These are phyloP conservation scores for Aspergillus conjunctus DNA, from an alignment of 495 filamentous ascomycete species.

Conservation along the genomic window DNA sequence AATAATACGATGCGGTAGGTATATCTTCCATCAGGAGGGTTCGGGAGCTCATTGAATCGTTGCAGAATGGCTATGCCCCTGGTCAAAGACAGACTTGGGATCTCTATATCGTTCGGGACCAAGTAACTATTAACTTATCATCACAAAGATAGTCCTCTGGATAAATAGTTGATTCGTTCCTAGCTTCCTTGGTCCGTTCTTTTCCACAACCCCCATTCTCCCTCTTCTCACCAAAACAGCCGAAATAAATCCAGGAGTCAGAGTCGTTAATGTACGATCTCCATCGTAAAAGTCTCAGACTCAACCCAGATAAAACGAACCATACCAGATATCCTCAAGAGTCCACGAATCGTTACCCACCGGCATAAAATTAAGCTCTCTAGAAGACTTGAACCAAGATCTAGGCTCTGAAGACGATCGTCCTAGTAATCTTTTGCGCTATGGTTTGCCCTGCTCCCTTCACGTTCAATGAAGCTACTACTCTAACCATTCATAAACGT, in stretches of 20 bases:
- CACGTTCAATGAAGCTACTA: neutral
- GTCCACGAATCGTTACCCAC: neutral
- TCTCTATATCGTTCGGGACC: constrained; percentile 4
- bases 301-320: neutral
- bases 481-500: neutral
- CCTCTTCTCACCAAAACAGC: constrained; percentile 6
- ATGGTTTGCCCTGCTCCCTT: neutral
- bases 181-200: constrained; percentile 3
- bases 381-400: neutral
- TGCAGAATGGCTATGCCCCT: constrained; percentile 1
- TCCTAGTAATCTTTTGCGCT: constrained; percentile 2
- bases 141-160: too few relatives aligned
- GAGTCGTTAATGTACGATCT: constrained; percentile 3
- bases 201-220: neutral
- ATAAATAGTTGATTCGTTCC: too few relatives aligned
- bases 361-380: neutral
- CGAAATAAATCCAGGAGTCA: neutral
- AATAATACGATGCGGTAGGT: constrained; percentile 9
- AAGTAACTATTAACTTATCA: neutral
- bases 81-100: neutral
- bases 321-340: neutral
- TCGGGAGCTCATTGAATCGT: neutral
- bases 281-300: neutral
- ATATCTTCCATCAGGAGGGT: neutral
- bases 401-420: constrained; percentile 1